Conservation (phyloP, 108 stramenopile genomes). For the Cyclotella choctawhatcheeana region DNA sequence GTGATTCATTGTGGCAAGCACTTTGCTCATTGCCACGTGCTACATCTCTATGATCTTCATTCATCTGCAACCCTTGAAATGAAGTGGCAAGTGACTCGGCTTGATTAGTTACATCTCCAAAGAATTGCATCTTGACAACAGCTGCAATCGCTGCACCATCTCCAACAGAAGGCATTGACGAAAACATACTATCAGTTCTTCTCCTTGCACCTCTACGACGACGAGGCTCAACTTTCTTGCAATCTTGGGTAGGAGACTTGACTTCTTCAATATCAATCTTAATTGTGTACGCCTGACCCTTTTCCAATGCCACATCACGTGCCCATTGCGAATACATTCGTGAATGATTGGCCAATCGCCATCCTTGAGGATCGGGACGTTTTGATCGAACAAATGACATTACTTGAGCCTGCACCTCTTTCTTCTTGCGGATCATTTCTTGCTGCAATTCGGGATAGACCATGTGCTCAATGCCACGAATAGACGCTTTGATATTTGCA, state of each 20-base stretch:
- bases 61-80: no score
- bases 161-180: not conserved
- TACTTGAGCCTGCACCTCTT: constrained; percentile 36
- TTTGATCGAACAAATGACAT: constrained; percentile 13
- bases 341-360: constrained; percentile 30
- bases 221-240: not conserved
- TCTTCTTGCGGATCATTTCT: constrained; percentile 49
- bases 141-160: not conserved
- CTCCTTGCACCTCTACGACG: not conserved
- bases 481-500: constrained; percentile 18
- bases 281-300: constrained; percentile 31
- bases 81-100: no score
- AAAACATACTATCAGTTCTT: not conserved
- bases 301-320: constrained; percentile 41
- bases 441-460: constrained; percentile 44
- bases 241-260: not conserved
- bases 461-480: constrained; percentile 49
- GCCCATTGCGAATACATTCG: constrained; percentile 37
- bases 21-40: not conserved
- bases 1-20: not conserved
- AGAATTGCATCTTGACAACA: not conserved
- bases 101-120: not conserved
- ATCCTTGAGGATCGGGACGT: constrained; percentile 41
- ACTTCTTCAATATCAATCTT: not conserved
- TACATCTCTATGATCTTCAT: not conserved